These are phyloP conservation scores for Ceratocystis eucalypticola DNA, from an alignment of 2,329 filamentous ascomycete species.

Conservation along the genomic window DNA sequence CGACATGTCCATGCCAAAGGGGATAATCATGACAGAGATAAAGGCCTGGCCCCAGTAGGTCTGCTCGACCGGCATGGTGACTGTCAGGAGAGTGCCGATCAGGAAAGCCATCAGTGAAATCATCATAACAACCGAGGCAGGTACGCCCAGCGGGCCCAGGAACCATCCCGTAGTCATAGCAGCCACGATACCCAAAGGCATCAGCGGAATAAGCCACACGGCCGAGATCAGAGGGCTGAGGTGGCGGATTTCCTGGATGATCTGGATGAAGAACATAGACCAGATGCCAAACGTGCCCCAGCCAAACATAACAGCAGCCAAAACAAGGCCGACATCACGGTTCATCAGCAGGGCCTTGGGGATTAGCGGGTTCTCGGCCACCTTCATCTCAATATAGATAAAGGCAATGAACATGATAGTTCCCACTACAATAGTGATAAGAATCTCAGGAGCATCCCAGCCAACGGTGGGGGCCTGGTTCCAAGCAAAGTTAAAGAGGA, in stretches of 20 bases:
- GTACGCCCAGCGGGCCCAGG: conserved; percentile 28
- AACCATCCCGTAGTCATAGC: conserved; percentile 33
- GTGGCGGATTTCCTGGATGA: conserved; percentile 33
- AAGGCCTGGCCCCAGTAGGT: conserved; percentile 54
- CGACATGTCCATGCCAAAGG: conserved; percentile 53
- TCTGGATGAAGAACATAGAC: conserved; percentile 38
- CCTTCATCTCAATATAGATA: conserved; percentile 38
- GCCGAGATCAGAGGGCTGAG: conserved; percentile 32
- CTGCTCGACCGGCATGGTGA: conserved; percentile 38
- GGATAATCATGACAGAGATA: conserved; percentile 42
- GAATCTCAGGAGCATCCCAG: conserved; percentile 44
- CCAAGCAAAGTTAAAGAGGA: conserved; percentile 54
- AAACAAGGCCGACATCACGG: conserved; percentile 27
- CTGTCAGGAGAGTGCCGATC: conserved; percentile 31
- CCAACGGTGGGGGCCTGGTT: conserved; percentile 49
- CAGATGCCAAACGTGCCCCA: conserved; percentile 44
- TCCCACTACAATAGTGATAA: conserved; percentile 43
- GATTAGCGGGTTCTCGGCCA: conserved; percentile 39
- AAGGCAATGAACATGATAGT: conserved; percentile 41
- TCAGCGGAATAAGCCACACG: conserved; percentile 34
- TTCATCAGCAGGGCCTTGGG: conserved; percentile 36
- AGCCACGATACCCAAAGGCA: conserved; percentile 33
- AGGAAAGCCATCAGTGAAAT: conserved; percentile 34
- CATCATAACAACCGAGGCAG: conserved; percentile 32
- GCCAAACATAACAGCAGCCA: conserved; percentile 39